Percentiles rank a stretch among this genome's conserved stretches.
Conservation (phyloP, 768 basidiomycete species). For the Trametes cingulata region DNA sequence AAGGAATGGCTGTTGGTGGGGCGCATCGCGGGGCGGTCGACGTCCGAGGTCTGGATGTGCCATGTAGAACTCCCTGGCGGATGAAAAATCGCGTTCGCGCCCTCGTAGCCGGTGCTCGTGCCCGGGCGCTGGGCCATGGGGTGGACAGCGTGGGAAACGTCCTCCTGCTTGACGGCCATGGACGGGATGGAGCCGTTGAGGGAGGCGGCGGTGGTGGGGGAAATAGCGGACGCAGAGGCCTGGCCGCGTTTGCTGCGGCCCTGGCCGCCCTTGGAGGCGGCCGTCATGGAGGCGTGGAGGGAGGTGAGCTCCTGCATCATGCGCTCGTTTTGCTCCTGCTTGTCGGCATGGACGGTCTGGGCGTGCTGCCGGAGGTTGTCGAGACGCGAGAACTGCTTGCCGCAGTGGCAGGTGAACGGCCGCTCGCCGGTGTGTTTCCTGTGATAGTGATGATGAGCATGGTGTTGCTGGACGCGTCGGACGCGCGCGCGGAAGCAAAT, state of each 20-base stretch:
- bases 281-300: constrained; percentile 80
- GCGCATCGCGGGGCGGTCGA: constrained; percentile 40
- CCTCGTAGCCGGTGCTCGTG: constrained; percentile 76
- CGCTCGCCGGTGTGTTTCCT: constrained; percentile 99
- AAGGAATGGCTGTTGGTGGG: constrained; percentile 62
- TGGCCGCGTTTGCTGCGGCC: constrained; percentile 42
- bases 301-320: constrained; percentile 91
- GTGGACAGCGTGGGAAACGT: constrained; percentile 30
- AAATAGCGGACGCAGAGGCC: constrained; percentile 24
- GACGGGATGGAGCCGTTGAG: constrained; percentile 23
- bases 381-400: constrained; percentile 92
- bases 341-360: constrained; percentile 96
- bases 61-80: constrained; percentile 31
- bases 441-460: constrained; percentile 30
- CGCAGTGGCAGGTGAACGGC: constrained; percentile 94
- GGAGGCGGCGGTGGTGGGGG: constrained; percentile 21
- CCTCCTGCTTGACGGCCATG: constrained; percentile 46
- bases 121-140: constrained; percentile 62
- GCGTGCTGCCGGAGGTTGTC: constrained; percentile 98
- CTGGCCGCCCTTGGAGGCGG: constrained; percentile 43
- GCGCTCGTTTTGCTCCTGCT: constrained; percentile 81
- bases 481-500: constrained; percentile 13
- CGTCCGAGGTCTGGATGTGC: constrained; percentile 42
- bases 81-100: constrained; percentile 34
- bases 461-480: background rate